phyloP scores from a whole-genome alignment of 1,284 basidiomycete genomes.

The Malassezia restricta region DNA sequence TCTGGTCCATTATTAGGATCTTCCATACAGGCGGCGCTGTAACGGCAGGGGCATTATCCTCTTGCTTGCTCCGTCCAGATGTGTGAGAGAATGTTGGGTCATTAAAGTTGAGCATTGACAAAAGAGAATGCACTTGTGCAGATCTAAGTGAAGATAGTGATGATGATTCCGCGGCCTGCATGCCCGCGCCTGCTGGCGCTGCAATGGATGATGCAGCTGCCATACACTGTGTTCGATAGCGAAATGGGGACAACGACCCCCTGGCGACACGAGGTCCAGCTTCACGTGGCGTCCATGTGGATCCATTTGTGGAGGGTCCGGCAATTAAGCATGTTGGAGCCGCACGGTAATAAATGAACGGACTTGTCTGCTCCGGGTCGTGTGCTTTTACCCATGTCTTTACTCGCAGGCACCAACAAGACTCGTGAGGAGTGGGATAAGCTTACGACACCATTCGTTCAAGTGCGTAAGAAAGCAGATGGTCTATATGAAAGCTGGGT shows the following conservation, averaged over 20 bases:
- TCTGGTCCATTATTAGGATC: slow-evolving; percentile 83
- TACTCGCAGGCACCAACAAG: neutral
- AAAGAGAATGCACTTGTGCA: slow-evolving; percentile 34
- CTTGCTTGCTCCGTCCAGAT: slow-evolving; percentile 12
- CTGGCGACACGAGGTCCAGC: neutral
- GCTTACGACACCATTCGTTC: neutral
- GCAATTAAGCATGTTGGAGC: too few relatives aligned
- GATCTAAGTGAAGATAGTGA: slow-evolving; percentile 16
- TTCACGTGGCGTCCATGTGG: too few relatives aligned
- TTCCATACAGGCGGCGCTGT: slow-evolving; percentile 80
- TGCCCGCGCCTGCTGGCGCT: neutral
- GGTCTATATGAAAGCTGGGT: neutral
- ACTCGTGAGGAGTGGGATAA: slow-evolving; percentile 1
- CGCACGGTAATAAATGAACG: too few relatives aligned
- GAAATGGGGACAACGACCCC: neutral
- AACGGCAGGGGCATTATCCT: slow-evolving; percentile 8
- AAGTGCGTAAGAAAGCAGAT: neutral
- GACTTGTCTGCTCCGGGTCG: too few relatives aligned
- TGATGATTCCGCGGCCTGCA: neutral
- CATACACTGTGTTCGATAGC: neutral
- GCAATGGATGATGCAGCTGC: neutral
- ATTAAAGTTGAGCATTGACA: slow-evolving; percentile 42
- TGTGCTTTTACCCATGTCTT: too few relatives aligned
- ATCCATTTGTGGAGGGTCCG: too few relatives aligned
- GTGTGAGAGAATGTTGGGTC: slow-evolving; percentile 24